Evolutionary conservation across 2,329 filamentous ascomycete species (phyloP).

Genomic region (Macrophomina phaseolina): DNA sequence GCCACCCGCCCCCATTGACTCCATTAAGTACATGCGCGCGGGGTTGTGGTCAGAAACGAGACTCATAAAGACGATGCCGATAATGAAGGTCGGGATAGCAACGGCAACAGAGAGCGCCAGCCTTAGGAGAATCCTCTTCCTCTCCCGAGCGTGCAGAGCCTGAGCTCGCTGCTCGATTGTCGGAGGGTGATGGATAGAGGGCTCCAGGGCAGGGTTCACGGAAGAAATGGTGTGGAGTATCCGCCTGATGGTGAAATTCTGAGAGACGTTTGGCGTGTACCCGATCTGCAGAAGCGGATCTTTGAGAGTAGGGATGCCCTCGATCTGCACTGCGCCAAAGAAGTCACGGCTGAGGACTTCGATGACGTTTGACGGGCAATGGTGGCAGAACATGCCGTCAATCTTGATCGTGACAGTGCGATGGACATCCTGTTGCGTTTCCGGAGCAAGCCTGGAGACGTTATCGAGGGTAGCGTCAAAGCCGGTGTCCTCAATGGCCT

Average conservation of each 20-base stretch:
- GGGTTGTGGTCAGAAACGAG: slow-evolving; percentile 67
- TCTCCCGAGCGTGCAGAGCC: slow-evolving; percentile 72
- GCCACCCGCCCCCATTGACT: slow-evolving; percentile 69
- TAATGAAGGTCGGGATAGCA: slow-evolving; percentile 81
- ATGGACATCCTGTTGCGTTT: slow-evolving; percentile 31
- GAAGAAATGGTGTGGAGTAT: slow-evolving; percentile 72
- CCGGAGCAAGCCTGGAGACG: slow-evolving; percentile 32
- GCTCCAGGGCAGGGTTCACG: slow-evolving; percentile 68
- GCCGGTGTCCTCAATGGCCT: slow-evolving; percentile 56
- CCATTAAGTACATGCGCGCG: slow-evolving; percentile 70
- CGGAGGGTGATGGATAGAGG: slow-evolving; percentile 77
- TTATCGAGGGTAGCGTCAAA: slow-evolving; percentile 49
- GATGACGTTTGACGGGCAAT: slow-evolving; percentile 58
- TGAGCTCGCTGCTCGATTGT: slow-evolving; percentile 83
- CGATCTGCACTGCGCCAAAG: slow-evolving; percentile 55
- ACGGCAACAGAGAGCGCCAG: slow-evolving; percentile 70
- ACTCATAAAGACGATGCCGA: slow-evolving; percentile 92
- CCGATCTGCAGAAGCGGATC: slow-evolving; percentile 70
- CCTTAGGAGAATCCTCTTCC: slow-evolving; percentile 71
- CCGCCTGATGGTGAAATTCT: slow-evolving; percentile 72
- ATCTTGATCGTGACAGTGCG: slow-evolving; percentile 45
- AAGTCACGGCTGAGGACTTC: slow-evolving; percentile 60
- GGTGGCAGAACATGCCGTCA: slow-evolving; percentile 54
- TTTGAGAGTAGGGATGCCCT: slow-evolving; percentile 60
- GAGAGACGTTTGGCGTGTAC: slow-evolving; percentile 71